Percentiles rank a stretch among this genome's conserved stretches.
Evolutionary conservation across 148 eudicot species (phyloP).

Genomic region (Silene uniflora): DNA sequence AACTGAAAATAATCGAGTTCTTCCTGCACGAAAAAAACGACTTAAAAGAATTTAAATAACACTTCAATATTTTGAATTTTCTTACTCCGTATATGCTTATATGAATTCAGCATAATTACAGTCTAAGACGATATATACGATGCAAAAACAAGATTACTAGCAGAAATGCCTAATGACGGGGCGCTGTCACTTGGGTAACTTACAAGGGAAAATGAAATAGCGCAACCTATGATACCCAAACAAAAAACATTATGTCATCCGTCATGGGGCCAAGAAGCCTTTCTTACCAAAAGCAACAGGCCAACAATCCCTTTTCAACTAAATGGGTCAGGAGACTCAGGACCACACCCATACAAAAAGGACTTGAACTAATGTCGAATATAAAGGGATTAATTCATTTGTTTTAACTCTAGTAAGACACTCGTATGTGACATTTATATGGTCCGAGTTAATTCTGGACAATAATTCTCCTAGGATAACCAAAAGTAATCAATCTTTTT

Average conservation of each 20-base stretch:
- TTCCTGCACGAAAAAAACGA: not conserved
- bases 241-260: not conserved
- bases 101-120: too few species aligned
- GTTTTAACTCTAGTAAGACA: too few species aligned
- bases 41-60: too few species aligned
- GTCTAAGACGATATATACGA: too few species aligned
- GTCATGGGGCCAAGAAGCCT: too few species aligned
- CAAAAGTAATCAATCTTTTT: not conserved
- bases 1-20: not conserved
- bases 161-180: too few species aligned
- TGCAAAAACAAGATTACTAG: not conserved
- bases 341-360: not conserved
- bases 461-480: not conserved
- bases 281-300: not conserved
- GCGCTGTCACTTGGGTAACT: too few species aligned
- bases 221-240: not conserved
- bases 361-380: too few species aligned
- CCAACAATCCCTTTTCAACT: slow-evolving; percentile 9
- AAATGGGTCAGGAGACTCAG: not conserved
- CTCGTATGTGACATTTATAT: not conserved
- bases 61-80: too few species aligned
- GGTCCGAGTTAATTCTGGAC: not conserved
- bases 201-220: slow-evolving; percentile 3
- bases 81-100: too few species aligned
- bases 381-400: too few species aligned